Base-by-base conservation (phyloP, 2,329 filamentous ascomycete genomes). In the Aureobasidium zeae region DNA sequence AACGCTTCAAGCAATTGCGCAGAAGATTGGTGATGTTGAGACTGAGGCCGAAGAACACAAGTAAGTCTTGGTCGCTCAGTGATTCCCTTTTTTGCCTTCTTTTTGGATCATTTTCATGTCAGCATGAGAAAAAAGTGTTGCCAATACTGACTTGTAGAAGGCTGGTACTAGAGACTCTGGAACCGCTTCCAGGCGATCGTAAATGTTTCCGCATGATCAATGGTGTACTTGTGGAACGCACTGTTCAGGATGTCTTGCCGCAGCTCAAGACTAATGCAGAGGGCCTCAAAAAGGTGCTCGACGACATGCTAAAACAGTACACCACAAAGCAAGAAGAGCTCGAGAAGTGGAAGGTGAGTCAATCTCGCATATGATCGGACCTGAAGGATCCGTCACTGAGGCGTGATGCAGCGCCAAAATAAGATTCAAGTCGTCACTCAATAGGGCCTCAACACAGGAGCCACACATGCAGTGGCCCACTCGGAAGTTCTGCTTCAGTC, bases 191-290 rank as follows among this genome's bases (percentile, higher is more conserved):
- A 1, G 75, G 73, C 51, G 83, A 94, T 53, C 84, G 91, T 57
- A 98, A 95, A 70, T 96, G 89, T 68, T 98, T 96, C 68, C 88
- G 91, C 55, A 86, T 98, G 77, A 93, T 98, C 63, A 96, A 98
- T 63, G 91, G 91, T 33, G 88, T 96, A 17, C 70, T 98, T 47
- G 86, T 94, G 43, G 91, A 98, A 70, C 77, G 88, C 54, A 96
- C 89, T 12, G 86, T 98, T 53, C 75, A 86, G 63, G 91, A 96
- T 63, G 86, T 98, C 10, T 73, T 94, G 44, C 91, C 91, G 5
- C 84, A 86, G 19, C 72, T 98, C 49, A 82, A 86, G 68, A 96
- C 87, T 15, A 96, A 98, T 62, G 84, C 86, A 19, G 89, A 96
- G 51, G 89, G 91, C 2, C 63, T 98, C 60, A 91, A 83, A 67